phyloP scores from a whole-genome alignment of 306 rosid species.

The Trifolium pratense region DNA sequence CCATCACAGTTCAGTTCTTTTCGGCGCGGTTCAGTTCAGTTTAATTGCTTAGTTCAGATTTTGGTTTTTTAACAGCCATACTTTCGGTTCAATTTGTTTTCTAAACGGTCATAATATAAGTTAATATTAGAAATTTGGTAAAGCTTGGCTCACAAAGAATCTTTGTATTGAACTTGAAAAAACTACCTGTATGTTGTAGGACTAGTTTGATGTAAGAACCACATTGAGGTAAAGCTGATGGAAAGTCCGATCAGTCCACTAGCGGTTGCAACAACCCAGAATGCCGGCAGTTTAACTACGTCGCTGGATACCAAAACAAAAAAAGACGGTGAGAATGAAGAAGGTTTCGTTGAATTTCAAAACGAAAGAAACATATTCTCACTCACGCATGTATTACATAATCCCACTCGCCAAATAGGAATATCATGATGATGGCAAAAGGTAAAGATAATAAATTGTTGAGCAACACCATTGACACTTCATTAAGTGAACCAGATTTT shows the following conservation, averaged over 20 bases:
- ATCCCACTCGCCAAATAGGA: conserved; percentile 75
- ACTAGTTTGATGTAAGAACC: conserved; percentile 91
- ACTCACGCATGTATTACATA: conserved; percentile 77
- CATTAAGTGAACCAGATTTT: conserved; percentile 79
- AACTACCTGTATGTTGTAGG: conserved; percentile 87
- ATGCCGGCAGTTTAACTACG: conserved; percentile 65
- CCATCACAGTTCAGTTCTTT: neutral
- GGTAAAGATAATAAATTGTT: conserved; percentile 84
- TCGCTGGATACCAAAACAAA: conserved; percentile 57
- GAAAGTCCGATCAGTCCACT: conserved; percentile 91
- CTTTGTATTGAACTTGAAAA: conserved; percentile 12
- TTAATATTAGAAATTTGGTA: neutral
- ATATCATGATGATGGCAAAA: conserved; percentile 67
- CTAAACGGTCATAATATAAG: neutral
- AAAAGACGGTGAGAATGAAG: conserved; percentile 24
- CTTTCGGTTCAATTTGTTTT: neutral
- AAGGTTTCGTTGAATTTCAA: conserved; percentile 24
- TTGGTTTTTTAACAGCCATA: neutral
- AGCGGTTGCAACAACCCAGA: conserved; percentile 79
- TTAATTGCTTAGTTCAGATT: neutral
- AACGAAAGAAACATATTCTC: conserved; percentile 30
- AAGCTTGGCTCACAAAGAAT: neutral
- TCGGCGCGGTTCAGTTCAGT: too few relatives aligned
- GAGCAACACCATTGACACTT: conserved; percentile 94
- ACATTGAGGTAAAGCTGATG: conserved; percentile 91